These are phyloP conservation scores for Cutaneotrichosporon arboriforme DNA, from an alignment of 1,284 basidiomycete genomes.

Conservation along the genomic window DNA sequence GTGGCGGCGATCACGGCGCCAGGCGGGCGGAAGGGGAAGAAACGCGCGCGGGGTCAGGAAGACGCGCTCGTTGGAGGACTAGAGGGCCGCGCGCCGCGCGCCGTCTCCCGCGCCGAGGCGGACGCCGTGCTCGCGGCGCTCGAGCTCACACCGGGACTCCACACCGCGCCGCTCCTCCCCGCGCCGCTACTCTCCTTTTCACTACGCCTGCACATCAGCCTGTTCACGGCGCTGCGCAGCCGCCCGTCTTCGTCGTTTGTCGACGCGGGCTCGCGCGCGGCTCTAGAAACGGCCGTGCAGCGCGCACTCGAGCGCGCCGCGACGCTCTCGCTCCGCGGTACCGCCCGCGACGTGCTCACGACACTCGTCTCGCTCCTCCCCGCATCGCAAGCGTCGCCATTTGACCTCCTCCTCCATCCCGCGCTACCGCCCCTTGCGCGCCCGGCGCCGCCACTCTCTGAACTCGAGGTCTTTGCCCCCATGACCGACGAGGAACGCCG, in stretches of 20 bases:
- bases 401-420: constrained; percentile 34
- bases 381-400: not conserved
- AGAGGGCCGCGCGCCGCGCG: constrained; percentile 53
- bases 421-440: constrained; percentile 32
- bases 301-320: constrained; percentile 14
- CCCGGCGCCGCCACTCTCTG: constrained; percentile 29
- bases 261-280: not conserved
- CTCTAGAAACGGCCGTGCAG: constrained; percentile 2
- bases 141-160: constrained; percentile 35
- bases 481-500: constrained; percentile 37
- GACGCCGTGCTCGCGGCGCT: constrained; percentile 57
- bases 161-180: constrained; percentile 63
- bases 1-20: not conserved
- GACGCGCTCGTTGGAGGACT: constrained; percentile 65
- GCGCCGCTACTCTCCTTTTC: constrained; percentile 59
- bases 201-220: constrained; percentile 49
- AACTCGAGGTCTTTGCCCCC: constrained; percentile 35
- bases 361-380: constrained; percentile 13
- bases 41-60: constrained; percentile 66
- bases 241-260: constrained; percentile 6
- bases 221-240: constrained; percentile 26
- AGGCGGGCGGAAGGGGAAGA: constrained; percentile 57
- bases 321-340: constrained; percentile 5
- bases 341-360: constrained; percentile 14
- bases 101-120: constrained; percentile 54